phyloP scores from a whole-genome alignment of 192 early-diverging fungal species.

The Backusella luteola region DNA sequence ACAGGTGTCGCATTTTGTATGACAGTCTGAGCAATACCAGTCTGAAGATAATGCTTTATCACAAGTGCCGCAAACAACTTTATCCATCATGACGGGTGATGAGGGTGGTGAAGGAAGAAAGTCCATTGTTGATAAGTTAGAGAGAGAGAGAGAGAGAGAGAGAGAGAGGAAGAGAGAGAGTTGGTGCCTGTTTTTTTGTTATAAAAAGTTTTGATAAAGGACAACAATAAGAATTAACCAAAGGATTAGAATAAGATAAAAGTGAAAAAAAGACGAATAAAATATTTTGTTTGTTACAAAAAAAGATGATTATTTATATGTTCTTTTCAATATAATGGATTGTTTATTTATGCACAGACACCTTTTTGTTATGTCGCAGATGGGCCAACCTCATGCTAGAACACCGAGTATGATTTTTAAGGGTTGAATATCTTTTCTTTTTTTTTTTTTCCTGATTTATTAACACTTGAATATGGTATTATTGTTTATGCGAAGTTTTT shows the following conservation, averaged over 20 bases:
- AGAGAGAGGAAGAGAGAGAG: not conserved
- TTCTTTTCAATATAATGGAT: constrained; percentile 1
- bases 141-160: too few species aligned
- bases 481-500: not conserved
- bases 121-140: constrained; percentile 1
- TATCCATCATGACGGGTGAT: constrained; percentile 13
- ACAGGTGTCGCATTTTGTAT: constrained; percentile 31
- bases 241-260: not conserved
- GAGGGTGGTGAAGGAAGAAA: constrained; percentile 21
- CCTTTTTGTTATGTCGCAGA: constrained; percentile 7
- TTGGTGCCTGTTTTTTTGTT: not conserved
- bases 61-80: constrained; percentile 29
- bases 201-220: not conserved
- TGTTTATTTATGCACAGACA: constrained; percentile 10
- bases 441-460: not conserved
- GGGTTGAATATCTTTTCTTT: not conserved
- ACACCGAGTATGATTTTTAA: constrained; percentile 5
- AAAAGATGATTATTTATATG: not conserved
- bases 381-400: constrained; percentile 3
- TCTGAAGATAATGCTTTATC: constrained; percentile 27
- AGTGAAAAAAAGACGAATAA: not conserved
- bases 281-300: constrained; percentile 4
- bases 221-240: not conserved
- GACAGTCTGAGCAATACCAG: constrained; percentile 38
- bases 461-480: constrained; percentile 1